Base-by-base conservation (phyloP, 768 basidiomycete genomes). In the Porpolomopsis calyptriformis region DNA sequence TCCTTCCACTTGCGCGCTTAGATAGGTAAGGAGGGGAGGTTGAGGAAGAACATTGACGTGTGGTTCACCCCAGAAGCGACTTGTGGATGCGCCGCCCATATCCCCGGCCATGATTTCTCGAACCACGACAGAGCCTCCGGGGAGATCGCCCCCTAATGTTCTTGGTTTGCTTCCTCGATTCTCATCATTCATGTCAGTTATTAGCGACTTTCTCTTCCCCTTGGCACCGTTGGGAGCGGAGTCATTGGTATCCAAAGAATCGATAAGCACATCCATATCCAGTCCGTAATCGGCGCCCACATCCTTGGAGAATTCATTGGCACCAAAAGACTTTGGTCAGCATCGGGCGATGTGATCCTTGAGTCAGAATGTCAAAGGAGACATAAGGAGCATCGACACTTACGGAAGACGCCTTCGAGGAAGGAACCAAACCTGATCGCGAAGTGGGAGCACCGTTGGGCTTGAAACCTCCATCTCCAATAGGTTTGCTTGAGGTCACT, bases 81-180 rank as follows among this genome's bases (percentile, higher is more conserved):
- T 47, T 23, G 40, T 49, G 40, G 50, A 51, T 24, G 54, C 45
- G 34, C 57, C 59, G 45, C 46, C 54, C 42, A 40, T 50, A 34
- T 49, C 12, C 43, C 58, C 6, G 45, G 49, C 14, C 52, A 56
- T 55, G 23, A 92, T 72, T 57, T 85, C 79, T 53, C 73, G 77
- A 11, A 78, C 65, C 14, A 70, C 49, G 22, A 76, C 64, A 48
- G 61, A 53, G 26, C 73, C 77, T 55, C 80, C 64, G 42, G 67
- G 57, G 23, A 76, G 66, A 53, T 80, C 82, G 0, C 85, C 85
- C 23, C 86, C 86, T 20, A 89, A 63, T 12, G 88, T 89, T 43
- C 71, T 64, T 24, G 67, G 64, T 51, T 60, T 69, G 48, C 35
- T 44, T 11, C 52, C 58, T 34, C 58, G 59, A 16, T 57, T 59